Evolutionary conservation across 345 rosid genomes (phyloP).

Genomic region (Eucalyptus leucophloia): DNA sequence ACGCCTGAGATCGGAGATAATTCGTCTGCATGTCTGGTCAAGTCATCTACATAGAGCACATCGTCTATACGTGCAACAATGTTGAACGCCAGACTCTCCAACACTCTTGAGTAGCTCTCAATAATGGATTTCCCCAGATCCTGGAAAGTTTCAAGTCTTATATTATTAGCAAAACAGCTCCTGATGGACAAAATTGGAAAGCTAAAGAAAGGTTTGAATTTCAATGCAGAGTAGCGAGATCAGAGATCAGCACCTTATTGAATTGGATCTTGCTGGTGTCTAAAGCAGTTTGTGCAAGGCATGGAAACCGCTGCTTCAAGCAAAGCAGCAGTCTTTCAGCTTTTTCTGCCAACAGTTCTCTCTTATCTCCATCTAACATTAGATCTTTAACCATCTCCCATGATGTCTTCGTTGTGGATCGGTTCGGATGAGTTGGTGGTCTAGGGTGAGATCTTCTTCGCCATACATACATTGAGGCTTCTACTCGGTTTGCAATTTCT

Average conservation of each 20-base stretch:
- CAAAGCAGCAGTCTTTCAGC: constrained; percentile 81
- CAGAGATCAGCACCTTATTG: constrained; percentile 47
- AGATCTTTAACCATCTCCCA: constrained; percentile 93
- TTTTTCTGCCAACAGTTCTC: constrained; percentile 84
- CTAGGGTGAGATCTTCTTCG: constrained; percentile 52
- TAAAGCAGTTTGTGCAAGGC: constrained; percentile 71
- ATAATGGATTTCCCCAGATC: constrained; percentile 91
- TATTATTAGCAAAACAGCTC: not conserved
- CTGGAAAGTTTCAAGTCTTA: constrained; percentile 12
- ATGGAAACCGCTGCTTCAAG: constrained; percentile 87
- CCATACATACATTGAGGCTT: constrained; percentile 83
- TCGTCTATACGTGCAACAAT: constrained; percentile 85
- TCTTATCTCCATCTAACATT: constrained; percentile 77
- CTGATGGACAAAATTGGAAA: not conserved
- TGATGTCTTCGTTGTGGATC: constrained; percentile 55
- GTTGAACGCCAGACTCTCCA: constrained; percentile 87
- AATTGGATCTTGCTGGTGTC: constrained; percentile 91
- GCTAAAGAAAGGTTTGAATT: not conserved
- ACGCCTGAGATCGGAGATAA: constrained; percentile 42
- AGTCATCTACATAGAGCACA: constrained; percentile 77
- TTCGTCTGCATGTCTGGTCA: constrained; percentile 66
- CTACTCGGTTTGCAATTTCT: constrained; percentile 87
- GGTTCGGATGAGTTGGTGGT: constrained; percentile 27
- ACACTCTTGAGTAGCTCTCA: constrained; percentile 91
- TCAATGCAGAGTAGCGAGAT: not conserved